A percentile compares a stretch with the other conserved stretches of the same genome.
These are phyloP conservation scores for Decorospora gaudefroyi DNA, from an alignment of 2,329 filamentous ascomycete species.

Conservation along the genomic window DNA sequence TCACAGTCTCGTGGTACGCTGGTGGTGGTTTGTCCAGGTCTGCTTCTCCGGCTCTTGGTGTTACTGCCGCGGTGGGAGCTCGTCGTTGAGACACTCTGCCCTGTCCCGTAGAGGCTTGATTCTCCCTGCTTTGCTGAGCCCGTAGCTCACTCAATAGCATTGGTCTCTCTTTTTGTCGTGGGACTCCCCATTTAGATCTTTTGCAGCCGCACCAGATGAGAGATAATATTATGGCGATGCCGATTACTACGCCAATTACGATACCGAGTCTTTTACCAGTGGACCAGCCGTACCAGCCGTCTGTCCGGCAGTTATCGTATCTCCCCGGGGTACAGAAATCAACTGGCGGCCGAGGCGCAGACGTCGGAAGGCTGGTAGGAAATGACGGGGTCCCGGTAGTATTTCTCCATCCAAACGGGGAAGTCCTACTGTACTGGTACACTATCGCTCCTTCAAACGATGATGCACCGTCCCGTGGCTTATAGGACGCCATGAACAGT, in stretches of 20 bases:
- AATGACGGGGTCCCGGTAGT: neutral
- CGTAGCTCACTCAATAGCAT: slow-evolving; percentile 2
- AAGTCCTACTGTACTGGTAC: neutral
- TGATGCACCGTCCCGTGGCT: neutral
- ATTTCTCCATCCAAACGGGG: neutral
- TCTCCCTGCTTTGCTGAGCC: neutral
- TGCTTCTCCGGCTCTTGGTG: neutral
- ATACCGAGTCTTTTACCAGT: neutral
- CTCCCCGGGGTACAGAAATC: neutral
- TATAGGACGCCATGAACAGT: slow-evolving; percentile 1
- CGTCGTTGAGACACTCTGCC: neutral
- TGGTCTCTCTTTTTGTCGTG: neutral
- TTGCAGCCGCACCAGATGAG: neutral
- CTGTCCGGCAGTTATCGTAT: neutral
- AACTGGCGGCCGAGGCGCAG: neutral
- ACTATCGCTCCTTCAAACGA: neutral
- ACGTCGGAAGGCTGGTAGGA: neutral
- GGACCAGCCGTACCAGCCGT: slow-evolving; percentile 1
- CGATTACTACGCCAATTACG: neutral
- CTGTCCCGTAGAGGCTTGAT: no score
- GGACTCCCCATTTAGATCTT: neutral
- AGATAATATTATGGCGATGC: neutral
- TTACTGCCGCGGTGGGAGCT: neutral
- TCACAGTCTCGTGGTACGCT: slow-evolving; percentile 8
- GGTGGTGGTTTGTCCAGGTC: slow-evolving; percentile 1